Conservation (phyloP, 2,329 filamentous ascomycete genomes). For the Arthrobotrys sphaeroides region DNA sequence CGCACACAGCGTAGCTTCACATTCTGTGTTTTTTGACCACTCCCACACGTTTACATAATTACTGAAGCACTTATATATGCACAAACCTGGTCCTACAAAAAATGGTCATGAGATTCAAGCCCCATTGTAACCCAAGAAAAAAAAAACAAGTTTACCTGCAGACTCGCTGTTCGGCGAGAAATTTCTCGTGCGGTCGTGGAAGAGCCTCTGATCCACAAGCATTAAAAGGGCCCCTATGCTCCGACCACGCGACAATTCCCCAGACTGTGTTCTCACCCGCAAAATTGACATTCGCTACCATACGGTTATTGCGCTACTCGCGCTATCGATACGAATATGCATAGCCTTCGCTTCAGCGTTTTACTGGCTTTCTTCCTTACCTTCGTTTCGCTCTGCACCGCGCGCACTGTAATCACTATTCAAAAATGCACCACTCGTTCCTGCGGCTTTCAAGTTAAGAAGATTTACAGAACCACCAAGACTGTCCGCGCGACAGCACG, state of each 20-base stretch:
- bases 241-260: background rate
- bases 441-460: background rate
- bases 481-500: background rate
- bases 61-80: no score
- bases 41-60: no score
- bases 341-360: slow-evolving; percentile 4
- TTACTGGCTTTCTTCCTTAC: slow-evolving; percentile 1
- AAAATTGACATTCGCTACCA: slow-evolving; percentile 1
- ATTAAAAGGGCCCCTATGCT: background rate
- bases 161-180: no score
- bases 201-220: background rate
- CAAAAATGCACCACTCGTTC: slow-evolving; percentile 16
- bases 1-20: no score
- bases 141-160: background rate
- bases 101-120: slow-evolving; percentile 11
- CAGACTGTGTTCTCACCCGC: background rate
- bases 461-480: slow-evolving; percentile 2
- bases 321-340: background rate
- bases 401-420: background rate
- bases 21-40: no score
- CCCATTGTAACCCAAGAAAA: slow-evolving; percentile 3
- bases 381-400: slow-evolving; percentile 23
- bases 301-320: background rate
- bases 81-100: background rate
- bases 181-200: background rate